phyloP scores from a whole-genome alignment of 78 protist genomes.

The Mastigamoeba balamuthi region DNA sequence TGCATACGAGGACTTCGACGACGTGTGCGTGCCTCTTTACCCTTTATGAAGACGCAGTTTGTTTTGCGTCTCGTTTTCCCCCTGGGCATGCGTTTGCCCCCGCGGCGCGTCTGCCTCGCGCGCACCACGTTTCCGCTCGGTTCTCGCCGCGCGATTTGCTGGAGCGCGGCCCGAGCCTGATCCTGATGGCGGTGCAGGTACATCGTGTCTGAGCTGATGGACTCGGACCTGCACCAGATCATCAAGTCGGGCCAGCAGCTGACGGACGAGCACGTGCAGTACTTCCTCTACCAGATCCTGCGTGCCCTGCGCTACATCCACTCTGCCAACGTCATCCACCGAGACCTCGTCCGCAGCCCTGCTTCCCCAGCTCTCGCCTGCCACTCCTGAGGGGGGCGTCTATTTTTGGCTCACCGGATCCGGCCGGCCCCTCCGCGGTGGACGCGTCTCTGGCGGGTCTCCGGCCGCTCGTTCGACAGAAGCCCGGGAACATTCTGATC shows the following conservation, averaged over 20 bases:
- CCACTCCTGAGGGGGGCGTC: no score
- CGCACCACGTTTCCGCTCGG: background rate
- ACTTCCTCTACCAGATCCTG: conserved; percentile 89
- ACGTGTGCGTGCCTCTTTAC: conserved; percentile 5
- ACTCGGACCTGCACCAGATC: conserved; percentile 89
- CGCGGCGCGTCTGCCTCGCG: no score
- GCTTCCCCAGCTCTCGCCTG: no score
- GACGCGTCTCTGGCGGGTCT: no score
- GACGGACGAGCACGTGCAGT: conserved; percentile 89
- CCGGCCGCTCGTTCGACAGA: no score
- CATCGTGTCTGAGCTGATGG: conserved; percentile 88
- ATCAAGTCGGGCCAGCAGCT: conserved; percentile 79
- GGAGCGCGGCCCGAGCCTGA: background rate
- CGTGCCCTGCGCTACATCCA: conserved; percentile 90
- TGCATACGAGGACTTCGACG: conserved; percentile 13
- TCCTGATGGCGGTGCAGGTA: no score
- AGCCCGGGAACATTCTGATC: conserved; percentile 92
- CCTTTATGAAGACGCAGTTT: background rate
- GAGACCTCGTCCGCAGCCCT: conserved; percentile 73
- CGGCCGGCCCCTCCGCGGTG: background rate
- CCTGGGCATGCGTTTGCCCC: no score
- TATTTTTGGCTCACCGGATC: background rate
- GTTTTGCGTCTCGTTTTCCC: no score
- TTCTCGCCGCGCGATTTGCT: background rate
- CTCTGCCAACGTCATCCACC: conserved; percentile 88